Conservation (phyloP, 768 basidiomycete species). For the Lentinus tigrinus region DNA sequence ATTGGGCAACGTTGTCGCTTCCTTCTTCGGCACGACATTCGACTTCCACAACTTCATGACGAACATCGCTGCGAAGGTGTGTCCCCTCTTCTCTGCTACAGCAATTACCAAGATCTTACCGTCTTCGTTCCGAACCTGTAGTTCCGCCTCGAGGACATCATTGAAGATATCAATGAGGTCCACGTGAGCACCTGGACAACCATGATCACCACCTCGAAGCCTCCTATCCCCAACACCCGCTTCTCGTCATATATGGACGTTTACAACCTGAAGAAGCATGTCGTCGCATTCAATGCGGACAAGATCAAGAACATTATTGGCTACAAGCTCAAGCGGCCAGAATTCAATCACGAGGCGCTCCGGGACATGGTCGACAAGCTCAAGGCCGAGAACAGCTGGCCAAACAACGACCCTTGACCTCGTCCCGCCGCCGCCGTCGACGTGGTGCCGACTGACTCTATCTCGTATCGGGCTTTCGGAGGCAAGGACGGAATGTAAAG, state of each 20-base stretch:
- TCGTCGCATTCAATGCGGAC: slow-evolving; percentile 62
- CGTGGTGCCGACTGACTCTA: neutral
- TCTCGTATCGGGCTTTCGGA: neutral
- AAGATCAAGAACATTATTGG: slow-evolving; percentile 77
- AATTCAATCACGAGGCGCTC: slow-evolving; percentile 59
- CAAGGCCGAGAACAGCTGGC: slow-evolving; percentile 66
- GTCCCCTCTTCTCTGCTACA: slow-evolving; percentile 6
- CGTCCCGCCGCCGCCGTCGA: neutral
- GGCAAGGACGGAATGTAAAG: slow-evolving; percentile 17
- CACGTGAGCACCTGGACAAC: slow-evolving; percentile 82
- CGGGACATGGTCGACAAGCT: slow-evolving; percentile 77
- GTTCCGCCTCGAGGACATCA: slow-evolving; percentile 65
- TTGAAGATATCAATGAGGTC: slow-evolving; percentile 83
- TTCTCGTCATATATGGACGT: slow-evolving; percentile 80
- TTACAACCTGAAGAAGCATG: slow-evolving; percentile 67
- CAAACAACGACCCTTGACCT: slow-evolving; percentile 26
- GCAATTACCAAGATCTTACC: neutral
- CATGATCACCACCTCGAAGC: slow-evolving; percentile 71
- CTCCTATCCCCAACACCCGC: slow-evolving; percentile 69
- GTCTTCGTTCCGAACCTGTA: slow-evolving; percentile 24
- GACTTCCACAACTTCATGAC: slow-evolving; percentile 77
- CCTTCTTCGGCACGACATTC: slow-evolving; percentile 75
- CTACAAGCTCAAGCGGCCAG: slow-evolving; percentile 62
- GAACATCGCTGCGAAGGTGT: slow-evolving; percentile 65
- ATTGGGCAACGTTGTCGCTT: slow-evolving; percentile 63